Base-by-base conservation (phyloP, 306 rosid genomes). In the Prunus mume region DNA sequence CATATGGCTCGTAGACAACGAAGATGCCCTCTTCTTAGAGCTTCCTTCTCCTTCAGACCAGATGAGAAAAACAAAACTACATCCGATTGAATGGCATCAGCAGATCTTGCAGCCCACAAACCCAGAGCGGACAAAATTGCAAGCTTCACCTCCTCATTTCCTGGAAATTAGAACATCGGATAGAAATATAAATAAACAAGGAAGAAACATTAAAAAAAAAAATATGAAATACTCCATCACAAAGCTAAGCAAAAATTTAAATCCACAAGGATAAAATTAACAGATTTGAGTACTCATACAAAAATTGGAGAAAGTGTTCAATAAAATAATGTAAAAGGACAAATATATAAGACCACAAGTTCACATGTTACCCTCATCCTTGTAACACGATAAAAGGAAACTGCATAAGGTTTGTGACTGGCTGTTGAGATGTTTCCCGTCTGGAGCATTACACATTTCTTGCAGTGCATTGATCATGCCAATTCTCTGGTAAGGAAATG, bases 1-100 rank as follows among this genome's bases (percentile, higher is more conserved):
- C 87, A 89, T 56, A 95, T 74, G 68, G 84, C 69, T 63, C 66
- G 88, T 18, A 95, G 78, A 84, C 93, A 80, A 38, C 90, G 99
- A 74, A 92, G 90, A 68, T 90, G 91, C 72, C 90, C 90, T 84
- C 97, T 90, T 80, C 99, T 87, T 78, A 95, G 74, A 77, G 87
- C 78, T 86, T 95, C 97, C 86, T 92, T 95, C 88, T 95, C 99
- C 88, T 92, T 95, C 78, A 95, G 90, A 20, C 99, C 99, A 83
- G 93, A 90, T 83, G 83, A 83, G 9, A 95, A 73, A 86, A 90
- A 91, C 61, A 90, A 83, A 72, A 95, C 58, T 67, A 91, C 73
- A 79, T 85, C 86, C 45, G 83, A 83, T 77, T 86, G 83, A 83
- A 90, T 79, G 54, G 76, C 87, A 86, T 86, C 95, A 25, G 92